Conservation (phyloP, 768 basidiomycete species). For the Steccherinum ochraceum region DNA sequence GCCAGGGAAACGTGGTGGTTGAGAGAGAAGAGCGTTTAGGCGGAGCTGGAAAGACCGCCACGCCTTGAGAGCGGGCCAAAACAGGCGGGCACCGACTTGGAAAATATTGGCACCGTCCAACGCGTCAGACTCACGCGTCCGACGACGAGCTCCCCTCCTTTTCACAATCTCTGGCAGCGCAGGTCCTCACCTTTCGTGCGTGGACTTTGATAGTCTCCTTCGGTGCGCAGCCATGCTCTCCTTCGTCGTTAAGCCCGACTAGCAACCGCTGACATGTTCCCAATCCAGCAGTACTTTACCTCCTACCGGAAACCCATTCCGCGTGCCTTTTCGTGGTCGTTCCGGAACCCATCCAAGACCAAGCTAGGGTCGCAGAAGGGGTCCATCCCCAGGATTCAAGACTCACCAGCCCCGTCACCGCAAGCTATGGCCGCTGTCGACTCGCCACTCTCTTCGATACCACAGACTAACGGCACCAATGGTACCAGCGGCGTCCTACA, state of each 20-base stretch:
- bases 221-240: constrained; percentile 3
- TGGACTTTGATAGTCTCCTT: constrained; percentile 4
- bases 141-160: not conserved
- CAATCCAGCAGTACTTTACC: constrained; percentile 11
- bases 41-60: constrained; percentile 11
- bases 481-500: constrained; percentile 15
- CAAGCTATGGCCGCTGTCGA: constrained; percentile 12
- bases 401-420: not conserved
- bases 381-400: not conserved
- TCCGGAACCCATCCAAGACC: constrained; percentile 10
- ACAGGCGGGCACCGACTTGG: not conserved
- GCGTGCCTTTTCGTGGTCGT: constrained; percentile 11
- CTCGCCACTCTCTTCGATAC: constrained; percentile 5
- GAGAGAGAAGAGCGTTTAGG: constrained; percentile 4
- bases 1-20: no score
- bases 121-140: not conserved
- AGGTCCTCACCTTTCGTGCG: constrained; percentile 9
- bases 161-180: constrained; percentile 6
- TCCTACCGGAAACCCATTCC: constrained; percentile 10
- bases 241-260: not conserved
- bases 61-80: not conserved
- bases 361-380: not conserved
- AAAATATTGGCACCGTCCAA: not conserved
- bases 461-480: constrained; percentile 14
- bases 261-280: constrained; percentile 6